These are phyloP conservation scores for Pythium monospermum DNA, from an alignment of 352 stramenopile species.

Conservation along the genomic window DNA sequence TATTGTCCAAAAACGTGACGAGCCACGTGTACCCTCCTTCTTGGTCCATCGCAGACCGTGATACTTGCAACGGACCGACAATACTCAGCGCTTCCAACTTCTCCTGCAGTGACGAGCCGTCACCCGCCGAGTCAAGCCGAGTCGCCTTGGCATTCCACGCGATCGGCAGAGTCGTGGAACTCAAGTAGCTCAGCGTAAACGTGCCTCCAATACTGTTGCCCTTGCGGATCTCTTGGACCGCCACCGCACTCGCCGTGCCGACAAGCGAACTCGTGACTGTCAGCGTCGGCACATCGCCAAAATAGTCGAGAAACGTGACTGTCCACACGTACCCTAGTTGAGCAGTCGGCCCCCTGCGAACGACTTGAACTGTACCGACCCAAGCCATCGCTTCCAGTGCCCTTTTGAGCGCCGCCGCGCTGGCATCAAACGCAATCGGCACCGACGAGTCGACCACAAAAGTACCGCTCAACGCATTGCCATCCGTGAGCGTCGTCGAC, in stretches of 20 bases:
- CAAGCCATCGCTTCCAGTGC: conserved; percentile 56
- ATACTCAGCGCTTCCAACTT: conserved; percentile 57
- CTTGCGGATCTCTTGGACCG: conserved; percentile 58
- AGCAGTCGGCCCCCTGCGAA: conserved; percentile 33
- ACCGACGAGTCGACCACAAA: conserved; percentile 64
- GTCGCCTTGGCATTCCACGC: conserved; percentile 42
- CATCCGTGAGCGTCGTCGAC: conserved; percentile 60
- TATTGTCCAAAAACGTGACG: conserved; percentile 76
- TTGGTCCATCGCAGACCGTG: conserved; percentile 33
- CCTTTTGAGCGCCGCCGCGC: conserved; percentile 35
- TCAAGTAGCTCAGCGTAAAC: conserved; percentile 55
- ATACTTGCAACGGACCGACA: conserved; percentile 41
- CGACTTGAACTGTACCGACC: conserved; percentile 58
- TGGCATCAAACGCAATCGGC: conserved; percentile 54
- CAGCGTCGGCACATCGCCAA: conserved; percentile 56
- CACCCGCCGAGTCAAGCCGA: conserved; percentile 24
- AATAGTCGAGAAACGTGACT: conserved; percentile 69
- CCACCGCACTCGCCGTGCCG: conserved; percentile 52
- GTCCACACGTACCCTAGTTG: conserved; percentile 74
- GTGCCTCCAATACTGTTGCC: conserved; percentile 59
- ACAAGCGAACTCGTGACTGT: conserved; percentile 55
- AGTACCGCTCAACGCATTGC: conserved; percentile 64
- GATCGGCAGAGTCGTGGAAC: conserved; percentile 35
- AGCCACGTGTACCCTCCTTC: conserved; percentile 60
- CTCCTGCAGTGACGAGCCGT: conserved; percentile 68